Conservation (phyloP, 2,329 filamentous ascomycete genomes). For the Sporothrix phasma region DNA sequence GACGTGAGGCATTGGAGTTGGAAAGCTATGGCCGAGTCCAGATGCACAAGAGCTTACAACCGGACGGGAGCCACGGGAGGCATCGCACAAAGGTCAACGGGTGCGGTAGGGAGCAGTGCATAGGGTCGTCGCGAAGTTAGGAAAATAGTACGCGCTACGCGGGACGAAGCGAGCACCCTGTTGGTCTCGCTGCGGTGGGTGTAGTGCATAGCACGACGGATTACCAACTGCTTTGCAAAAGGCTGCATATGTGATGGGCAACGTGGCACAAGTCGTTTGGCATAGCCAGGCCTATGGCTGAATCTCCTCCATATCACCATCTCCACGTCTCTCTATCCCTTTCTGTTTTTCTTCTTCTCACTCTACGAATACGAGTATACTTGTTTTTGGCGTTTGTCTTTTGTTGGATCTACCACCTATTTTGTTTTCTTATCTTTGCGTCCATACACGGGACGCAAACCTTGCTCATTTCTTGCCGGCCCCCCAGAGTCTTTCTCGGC, state of each 20-base stretch:
- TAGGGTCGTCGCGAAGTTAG: not conserved
- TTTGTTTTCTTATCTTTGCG: too few species aligned
- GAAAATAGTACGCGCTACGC: conserved; percentile 2
- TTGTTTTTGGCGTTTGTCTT: not conserved
- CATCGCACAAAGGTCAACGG: not conserved
- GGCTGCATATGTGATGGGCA: not conserved
- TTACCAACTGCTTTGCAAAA: too few species aligned
- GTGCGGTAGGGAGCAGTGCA: not conserved
- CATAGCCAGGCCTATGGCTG: not conserved
- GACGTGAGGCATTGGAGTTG: not conserved
- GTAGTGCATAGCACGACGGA: not conserved
- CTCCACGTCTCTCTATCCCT: not conserved
- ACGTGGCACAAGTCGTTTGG: not conserved
- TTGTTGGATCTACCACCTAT: too few species aligned
- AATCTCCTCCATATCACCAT: not conserved
- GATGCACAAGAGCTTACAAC: not conserved
- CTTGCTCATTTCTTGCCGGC: not conserved
- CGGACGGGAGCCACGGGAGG: not conserved
- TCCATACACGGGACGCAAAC: too few species aligned
- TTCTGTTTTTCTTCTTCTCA: not conserved
- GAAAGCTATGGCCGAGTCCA: not conserved
- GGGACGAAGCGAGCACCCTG: not conserved
- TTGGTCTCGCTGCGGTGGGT: not conserved
- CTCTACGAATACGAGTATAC: not conserved
- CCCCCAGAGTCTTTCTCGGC: too few species aligned